Conservation (phyloP, 2,329 filamentous ascomycete genomes). For the Pseudofabraea citricarpa region DNA sequence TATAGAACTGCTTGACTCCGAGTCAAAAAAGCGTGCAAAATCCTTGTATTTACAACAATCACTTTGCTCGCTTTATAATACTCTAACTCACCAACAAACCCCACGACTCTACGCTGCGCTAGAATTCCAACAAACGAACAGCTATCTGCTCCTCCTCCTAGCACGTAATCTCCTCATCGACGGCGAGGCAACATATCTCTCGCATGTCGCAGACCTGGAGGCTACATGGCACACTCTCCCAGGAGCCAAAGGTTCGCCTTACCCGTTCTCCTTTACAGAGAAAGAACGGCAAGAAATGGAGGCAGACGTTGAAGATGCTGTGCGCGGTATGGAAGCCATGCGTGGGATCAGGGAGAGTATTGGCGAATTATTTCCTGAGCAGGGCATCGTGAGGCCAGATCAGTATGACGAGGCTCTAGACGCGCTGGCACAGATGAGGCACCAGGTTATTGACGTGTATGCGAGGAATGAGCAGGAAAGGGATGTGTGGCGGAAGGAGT, state of each 20-base stretch:
- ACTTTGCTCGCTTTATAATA: constrained; percentile 10
- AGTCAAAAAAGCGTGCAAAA: constrained; percentile 18
- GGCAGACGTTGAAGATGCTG: constrained; percentile 3
- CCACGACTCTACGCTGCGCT: constrained; percentile 9
- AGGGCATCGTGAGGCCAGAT: constrained; percentile 10
- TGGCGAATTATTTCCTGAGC: constrained; percentile 11
- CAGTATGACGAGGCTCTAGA: constrained; percentile 11
- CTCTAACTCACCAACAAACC: constrained; percentile 3
- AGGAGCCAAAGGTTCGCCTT: constrained; percentile 2
- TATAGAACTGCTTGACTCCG: constrained; percentile 31
- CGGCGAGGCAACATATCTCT: constrained; percentile 11
- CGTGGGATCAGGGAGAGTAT: constrained; percentile 4
- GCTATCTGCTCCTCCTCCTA: constrained; percentile 6
- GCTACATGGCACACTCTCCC: constrained; percentile 8
- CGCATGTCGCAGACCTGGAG: constrained; percentile 7
- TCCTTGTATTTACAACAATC: constrained; percentile 7
- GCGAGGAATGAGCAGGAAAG: constrained; percentile 10
- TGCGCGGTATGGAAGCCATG: constrained; percentile 9
- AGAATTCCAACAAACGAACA: constrained; percentile 12
- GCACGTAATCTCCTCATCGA: constrained; percentile 10
- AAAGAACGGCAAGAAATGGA: constrained; percentile 9
- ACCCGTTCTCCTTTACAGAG: constrained; percentile 9
- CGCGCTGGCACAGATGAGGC: constrained; percentile 11
- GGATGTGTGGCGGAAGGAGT: constrained; percentile 9
- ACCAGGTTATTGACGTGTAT: constrained; percentile 12